Conservation (phyloP, 495 filamentous ascomycete species). For the Sphaerosporella brunnea region DNA sequence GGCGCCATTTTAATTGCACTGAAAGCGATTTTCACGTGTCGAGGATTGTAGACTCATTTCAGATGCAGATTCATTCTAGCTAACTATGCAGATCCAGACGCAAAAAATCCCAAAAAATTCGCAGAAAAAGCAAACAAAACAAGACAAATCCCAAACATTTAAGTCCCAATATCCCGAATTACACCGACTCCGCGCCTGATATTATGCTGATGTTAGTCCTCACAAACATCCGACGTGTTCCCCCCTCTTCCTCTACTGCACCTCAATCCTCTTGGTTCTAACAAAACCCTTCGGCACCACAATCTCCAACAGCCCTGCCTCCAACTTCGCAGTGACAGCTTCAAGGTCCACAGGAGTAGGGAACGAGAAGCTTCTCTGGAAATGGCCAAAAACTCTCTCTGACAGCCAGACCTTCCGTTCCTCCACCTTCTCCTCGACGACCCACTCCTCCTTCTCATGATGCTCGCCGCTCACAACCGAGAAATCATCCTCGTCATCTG, state of each 20-base stretch:
- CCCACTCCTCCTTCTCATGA: constrained; percentile 16
- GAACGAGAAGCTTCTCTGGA: constrained; percentile 1
- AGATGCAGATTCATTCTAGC: too few species aligned
- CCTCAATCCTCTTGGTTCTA: constrained; percentile 29
- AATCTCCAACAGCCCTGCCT: constrained; percentile 33
- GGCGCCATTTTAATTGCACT: too few species aligned
- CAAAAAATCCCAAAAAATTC: too few species aligned
- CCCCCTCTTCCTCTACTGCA: neutral
- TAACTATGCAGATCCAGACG: too few species aligned
- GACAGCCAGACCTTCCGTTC: neutral
- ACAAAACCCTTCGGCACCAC: constrained; percentile 56
- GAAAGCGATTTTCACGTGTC: too few species aligned
- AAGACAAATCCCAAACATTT: too few species aligned
- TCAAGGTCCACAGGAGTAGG: neutral
- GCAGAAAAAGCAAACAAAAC: too few species aligned
- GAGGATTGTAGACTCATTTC: too few species aligned
- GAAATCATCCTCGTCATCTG: constrained; percentile 27
- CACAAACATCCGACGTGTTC: too few species aligned
- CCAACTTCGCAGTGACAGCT: neutral
- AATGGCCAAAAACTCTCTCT: constrained; percentile 2
- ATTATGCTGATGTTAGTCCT: too few species aligned
- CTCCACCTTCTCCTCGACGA: constrained; percentile 10
- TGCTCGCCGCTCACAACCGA: constrained; percentile 27
- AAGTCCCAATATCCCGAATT: too few species aligned
- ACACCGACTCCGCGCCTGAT: too few species aligned